Evolutionary conservation across 176 grass and related monocot genomes (phyloP), one percentile per base, ranked within the genome.

Genomic region (Hordeum marinum): DNA sequence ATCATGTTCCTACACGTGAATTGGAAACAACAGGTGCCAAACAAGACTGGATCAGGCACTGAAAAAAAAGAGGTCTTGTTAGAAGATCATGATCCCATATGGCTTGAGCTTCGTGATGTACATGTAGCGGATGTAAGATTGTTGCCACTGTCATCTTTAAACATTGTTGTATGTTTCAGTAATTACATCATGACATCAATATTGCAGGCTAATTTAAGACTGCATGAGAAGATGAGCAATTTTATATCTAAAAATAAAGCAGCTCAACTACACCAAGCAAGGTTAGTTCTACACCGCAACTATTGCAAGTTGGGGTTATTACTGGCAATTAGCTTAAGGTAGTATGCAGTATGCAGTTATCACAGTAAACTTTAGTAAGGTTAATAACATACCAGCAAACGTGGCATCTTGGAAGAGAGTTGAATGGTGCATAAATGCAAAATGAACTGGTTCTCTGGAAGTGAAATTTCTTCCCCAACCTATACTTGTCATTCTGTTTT

Each of bases 11-110:
- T 70, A 78, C 4, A 42, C 42, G 29, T 69, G 36, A 66, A 41
- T 85, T 48, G 73, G 39, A 85, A 75, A 78, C 82, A 70, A 79
- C 42, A 94, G 92, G 80, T 97, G 84, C 88, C 90, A 70, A 87
- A 86, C 68, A 94, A 87, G 86, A 91, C 68, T 69, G 92, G 90
- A 69, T 85, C 88, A 17, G 75, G 79, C 59, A 87, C 59, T 80
- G 94, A 97, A 78, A 92, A 74, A 88, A 97, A 92, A 35, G 94
- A 97, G 84, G 94, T 92, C 14, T 85, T 97, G 81, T 80, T 97
- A 80, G 92, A 97, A 68, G 94, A 97, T 64, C 94, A 97, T 77
- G 94, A 97, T 97, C 94, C 94, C 79, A 79, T 97, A 75, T 97
- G 94, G 94, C 74, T 97, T 89, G 94, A 97, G 70, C 90, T 97